Conservation (phyloP, 2,329 filamentous ascomycete species). For the Akanthomyces muscarius region DNA sequence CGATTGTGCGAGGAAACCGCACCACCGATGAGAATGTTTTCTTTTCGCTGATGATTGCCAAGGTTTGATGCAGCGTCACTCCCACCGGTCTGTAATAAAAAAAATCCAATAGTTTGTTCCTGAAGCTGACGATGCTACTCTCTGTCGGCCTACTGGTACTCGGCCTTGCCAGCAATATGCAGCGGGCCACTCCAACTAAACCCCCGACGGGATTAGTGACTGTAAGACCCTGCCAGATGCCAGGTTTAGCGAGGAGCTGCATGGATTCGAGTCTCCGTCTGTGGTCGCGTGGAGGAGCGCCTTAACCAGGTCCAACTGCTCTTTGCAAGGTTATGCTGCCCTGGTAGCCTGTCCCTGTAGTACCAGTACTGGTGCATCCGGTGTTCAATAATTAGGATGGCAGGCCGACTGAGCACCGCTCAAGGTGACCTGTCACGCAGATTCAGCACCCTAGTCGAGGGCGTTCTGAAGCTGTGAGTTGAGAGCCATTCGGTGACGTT, state of each 20-base stretch:
- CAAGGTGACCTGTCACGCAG: too few relatives aligned
- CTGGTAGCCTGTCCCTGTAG: neutral
- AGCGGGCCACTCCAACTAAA: neutral
- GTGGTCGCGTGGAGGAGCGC: neutral
- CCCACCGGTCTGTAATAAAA: slow-evolving; percentile 1
- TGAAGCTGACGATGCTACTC: neutral
- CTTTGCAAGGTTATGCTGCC: neutral
- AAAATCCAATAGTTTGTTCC: slow-evolving; percentile 4
- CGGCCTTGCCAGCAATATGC: neutral
- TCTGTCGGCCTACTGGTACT: neutral
- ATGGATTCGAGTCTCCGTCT: neutral
- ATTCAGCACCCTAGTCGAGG: too few relatives aligned
- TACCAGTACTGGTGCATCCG: too few relatives aligned
- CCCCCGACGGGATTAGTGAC: neutral
- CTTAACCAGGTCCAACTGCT: neutral
- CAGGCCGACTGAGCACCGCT: too few relatives aligned
- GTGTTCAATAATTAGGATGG: too few relatives aligned
- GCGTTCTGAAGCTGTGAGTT: too few relatives aligned
- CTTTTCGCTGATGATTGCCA: neutral
- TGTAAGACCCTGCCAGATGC: neutral
- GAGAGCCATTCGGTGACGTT: too few relatives aligned
- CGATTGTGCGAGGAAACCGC: neutral
- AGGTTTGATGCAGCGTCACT: neutral
- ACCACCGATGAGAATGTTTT: neutral
- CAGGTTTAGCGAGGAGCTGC: slow-evolving; percentile 1